phyloP scores from a whole-genome alignment of 345 rosid genomes.

The Citrus maxima region DNA sequence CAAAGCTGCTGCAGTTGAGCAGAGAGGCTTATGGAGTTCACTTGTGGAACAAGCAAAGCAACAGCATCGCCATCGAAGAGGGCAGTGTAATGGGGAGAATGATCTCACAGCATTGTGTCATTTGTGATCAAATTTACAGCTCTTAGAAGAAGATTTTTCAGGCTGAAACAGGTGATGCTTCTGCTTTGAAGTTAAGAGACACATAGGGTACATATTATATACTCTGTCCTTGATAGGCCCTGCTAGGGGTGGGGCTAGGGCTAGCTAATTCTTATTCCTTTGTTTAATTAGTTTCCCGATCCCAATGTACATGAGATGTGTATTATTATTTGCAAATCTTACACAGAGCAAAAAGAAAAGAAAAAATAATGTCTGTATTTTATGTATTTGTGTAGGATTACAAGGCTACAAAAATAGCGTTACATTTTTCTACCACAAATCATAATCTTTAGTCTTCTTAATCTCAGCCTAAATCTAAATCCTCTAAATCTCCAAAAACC shows the following conservation, averaged over 20 bases:
- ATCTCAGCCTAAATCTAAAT: slow-evolving; percentile 31
- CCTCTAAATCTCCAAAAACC: slow-evolving; percentile 30
- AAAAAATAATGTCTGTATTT: background rate
- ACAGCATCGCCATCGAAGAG: slow-evolving; percentile 44
- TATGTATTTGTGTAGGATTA: background rate
- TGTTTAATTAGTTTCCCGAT: background rate
- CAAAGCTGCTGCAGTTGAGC: slow-evolving; percentile 51
- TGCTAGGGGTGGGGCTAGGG: background rate
- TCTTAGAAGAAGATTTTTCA: slow-evolving; percentile 1
- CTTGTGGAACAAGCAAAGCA: slow-evolving; percentile 74
- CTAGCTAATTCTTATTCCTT: background rate
- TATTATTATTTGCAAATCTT: background rate
- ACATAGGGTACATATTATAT: background rate
- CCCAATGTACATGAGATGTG: background rate
- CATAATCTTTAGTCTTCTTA: slow-evolving; percentile 41
- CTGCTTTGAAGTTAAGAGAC: background rate
- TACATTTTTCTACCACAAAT: slow-evolving; percentile 35
- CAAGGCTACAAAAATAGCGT: background rate
- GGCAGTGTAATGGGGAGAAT: slow-evolving; percentile 61
- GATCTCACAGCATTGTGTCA: slow-evolving; percentile 48
- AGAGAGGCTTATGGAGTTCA: slow-evolving; percentile 56
- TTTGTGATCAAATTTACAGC: slow-evolving; percentile 34
- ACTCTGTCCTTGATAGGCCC: background rate
- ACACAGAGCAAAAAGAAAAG: background rate
- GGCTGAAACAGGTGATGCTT: background rate